Evolutionary conservation across 2,329 filamentous ascomycete species (phyloP), one percentile per base, ranked within the genome.

Genomic region (Periconia sp.): DNA sequence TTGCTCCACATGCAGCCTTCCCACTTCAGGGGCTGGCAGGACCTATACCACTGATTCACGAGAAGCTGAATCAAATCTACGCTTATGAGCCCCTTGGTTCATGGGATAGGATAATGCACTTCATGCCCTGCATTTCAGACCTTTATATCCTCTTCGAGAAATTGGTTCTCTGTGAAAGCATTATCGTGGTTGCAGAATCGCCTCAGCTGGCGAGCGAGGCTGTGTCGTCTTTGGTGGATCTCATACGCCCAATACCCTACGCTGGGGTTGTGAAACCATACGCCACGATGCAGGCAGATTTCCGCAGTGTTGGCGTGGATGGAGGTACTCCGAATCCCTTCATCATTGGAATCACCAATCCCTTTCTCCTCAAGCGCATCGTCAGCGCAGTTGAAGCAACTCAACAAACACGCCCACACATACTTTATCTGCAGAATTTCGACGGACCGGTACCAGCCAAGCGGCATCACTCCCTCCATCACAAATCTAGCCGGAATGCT

Each of bases 211-310:
- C 72, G 43, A 75, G 71, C 52, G 73, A 76, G 54, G 67, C 71
- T 30, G 67, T 76, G 10, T 75, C 73, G 35, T 72, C 70, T 15
- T 60, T 76, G 27, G 57, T 74, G 13, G 74, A 76, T 49, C 63
- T 77, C 14, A 66, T 76, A 45, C 68, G 68, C 20, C 74, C 74
- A 11, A 64, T 76, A 11, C 74, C 74, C 1, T 77, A 73, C 47
- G 73, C 74, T 37, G 74, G 74, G 13, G 65, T 71, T 2, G 60
- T 71, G 30, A 72, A 72, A 50, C 74, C 74, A 11, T 77, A 76
- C 56, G 67, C 76, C 63, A 76, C 73, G 35, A 77, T 77, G 74
- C 74, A 77, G 58, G 72, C 73, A 11, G 73, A 76, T 27, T 75
- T 75, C 55, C 63, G 66, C n/a, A 65, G 65, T 45, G 73, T 73